Conservation (phyloP, 2,329 filamentous ascomycete genomes). For the Scedosporium aurantiacum region DNA sequence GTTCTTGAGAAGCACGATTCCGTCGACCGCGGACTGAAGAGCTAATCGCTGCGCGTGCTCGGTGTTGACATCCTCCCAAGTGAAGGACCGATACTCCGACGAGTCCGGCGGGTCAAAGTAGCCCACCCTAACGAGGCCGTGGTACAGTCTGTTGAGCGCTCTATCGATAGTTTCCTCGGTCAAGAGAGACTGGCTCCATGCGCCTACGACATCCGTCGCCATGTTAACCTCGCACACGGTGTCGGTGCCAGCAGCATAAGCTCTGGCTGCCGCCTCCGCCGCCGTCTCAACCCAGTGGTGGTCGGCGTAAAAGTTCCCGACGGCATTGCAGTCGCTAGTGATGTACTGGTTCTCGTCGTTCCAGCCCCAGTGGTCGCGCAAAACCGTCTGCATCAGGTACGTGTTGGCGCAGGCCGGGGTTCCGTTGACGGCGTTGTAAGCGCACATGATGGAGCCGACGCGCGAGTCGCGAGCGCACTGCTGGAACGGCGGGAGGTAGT, state of each 20-base stretch:
- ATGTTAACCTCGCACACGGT: conserved; percentile 18
- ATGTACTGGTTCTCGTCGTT: conserved; percentile 50
- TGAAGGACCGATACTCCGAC: conserved; percentile 35
- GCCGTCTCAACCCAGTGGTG: conserved; percentile 26
- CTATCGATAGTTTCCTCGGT: conserved; percentile 24
- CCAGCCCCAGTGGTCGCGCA: conserved; percentile 57
- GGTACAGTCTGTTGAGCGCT: conserved; percentile 40
- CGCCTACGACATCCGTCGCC: conserved; percentile 16
- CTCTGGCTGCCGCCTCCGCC: conserved; percentile 22
- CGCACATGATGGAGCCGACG: conserved; percentile 50
- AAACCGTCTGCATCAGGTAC: conserved; percentile 50
- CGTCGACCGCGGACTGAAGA: conserved; percentile 38
- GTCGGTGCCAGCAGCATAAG: conserved; percentile 24
- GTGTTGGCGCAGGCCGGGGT: conserved; percentile 51
- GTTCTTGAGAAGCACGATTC: conserved; percentile 43
- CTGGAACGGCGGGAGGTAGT: conserved; percentile 56
- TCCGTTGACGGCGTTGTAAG: conserved; percentile 55
- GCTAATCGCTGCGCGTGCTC: conserved; percentile 43
- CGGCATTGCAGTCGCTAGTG: conserved; percentile 54
- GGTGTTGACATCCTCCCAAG: conserved; percentile 44
- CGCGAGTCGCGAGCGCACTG: conserved; percentile 47
- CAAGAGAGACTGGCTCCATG: conserved; percentile 21
- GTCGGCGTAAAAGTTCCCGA: conserved; percentile 42
- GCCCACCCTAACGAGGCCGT: conserved; percentile 41
- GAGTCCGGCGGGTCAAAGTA: conserved; percentile 39